phyloP scores from a whole-genome alignment of 129 eudicot genomes.

The Rutidosis leptorrhynchoides region DNA sequence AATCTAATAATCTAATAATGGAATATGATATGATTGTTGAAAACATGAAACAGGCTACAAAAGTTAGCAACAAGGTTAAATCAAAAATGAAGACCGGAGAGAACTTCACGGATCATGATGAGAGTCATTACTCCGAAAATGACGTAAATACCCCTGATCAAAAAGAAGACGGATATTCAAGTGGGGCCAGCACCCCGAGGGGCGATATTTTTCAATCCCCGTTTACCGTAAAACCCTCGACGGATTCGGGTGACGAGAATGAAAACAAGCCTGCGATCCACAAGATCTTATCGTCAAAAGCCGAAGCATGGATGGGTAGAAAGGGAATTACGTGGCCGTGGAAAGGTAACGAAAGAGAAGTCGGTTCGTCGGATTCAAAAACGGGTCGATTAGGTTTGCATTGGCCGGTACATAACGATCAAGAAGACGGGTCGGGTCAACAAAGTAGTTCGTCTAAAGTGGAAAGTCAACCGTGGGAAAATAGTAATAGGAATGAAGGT shows the following conservation, averaged over 20 bases:
- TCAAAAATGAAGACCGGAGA: conserved; percentile 72
- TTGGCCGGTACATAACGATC: conserved; percentile 65
- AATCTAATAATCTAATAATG: too few species aligned
- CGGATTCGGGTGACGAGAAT: conserved; percentile 71
- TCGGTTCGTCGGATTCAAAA: conserved; percentile 44
- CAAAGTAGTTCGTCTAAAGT: conserved; percentile 36
- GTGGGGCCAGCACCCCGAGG: conserved; percentile 94
- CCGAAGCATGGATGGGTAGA: conserved; percentile 91
- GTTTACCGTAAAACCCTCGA: conserved; percentile 39
- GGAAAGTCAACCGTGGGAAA: conserved; percentile 54
- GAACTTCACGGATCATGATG: conserved; percentile 43
- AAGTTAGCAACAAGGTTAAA: conserved; percentile 86
- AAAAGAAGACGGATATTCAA: conserved; percentile 76
- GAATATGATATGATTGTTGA: conserved; percentile 33
- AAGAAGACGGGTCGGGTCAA: conserved; percentile 50
- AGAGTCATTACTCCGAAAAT: conserved; percentile 60
- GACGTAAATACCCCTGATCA: conserved; percentile 48
- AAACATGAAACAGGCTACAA: conserved; percentile 62
- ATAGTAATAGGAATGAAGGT: conserved; percentile 58
- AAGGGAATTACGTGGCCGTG: conserved; percentile 86
- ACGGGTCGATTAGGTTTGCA: conserved; percentile 60
- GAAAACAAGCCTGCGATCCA: conserved; percentile 72
- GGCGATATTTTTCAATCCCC: conserved; percentile 55
- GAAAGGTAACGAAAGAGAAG: conserved; percentile 77
- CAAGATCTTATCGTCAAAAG: conserved; percentile 68